Base-by-base conservation (phyloP, 345 rosid genomes). In the Hypericum androsaemum region DNA sequence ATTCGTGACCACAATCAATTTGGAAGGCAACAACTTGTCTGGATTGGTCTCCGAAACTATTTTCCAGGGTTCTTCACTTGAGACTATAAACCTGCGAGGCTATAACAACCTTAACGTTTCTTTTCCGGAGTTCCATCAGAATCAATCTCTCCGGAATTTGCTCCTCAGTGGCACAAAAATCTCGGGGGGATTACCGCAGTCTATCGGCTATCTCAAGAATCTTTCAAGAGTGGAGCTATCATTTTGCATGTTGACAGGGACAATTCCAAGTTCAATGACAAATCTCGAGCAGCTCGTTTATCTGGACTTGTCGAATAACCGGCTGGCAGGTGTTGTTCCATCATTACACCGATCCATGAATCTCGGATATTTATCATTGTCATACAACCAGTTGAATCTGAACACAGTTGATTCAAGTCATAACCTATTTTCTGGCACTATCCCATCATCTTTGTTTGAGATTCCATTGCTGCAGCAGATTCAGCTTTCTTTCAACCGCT, bases 251-350 rank as follows among this genome's bases (percentile, higher is more conserved):
- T 37, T 66, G 40, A 47, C 12, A 37, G 41, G 71, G 37, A 0
- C 70, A 57, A 54, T 76, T 13, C 74, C 75, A 1, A 45, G 39
- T 3, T 43, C 77, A 5, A 5, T 74, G 16, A 39, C 46, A 0
- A 43, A 57, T 0, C 71, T 75, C 9, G 35, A 17, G 0, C 15
- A 37, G 35, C 58, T 75, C 6, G 49, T 40, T 39, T 32, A 39
- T 57, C 36, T 77, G 63, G 73, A 77, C 47, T 42, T 77, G 5
- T 64, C 69, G 8, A 37, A 0, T 10, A 72, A 61, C 57, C 4
- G 66, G 62, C 0, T 8, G 3, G 32, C 2, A 22, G 32, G 32
- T 4, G 4, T 22, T 22, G 32, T 22, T 22, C 32, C 32, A 22
- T 22, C 32, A 22, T 22, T 22, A 22, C 32, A 22, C 32, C 1